Conservation (phyloP, 805 yeast species). For the Pichia eremophila region DNA sequence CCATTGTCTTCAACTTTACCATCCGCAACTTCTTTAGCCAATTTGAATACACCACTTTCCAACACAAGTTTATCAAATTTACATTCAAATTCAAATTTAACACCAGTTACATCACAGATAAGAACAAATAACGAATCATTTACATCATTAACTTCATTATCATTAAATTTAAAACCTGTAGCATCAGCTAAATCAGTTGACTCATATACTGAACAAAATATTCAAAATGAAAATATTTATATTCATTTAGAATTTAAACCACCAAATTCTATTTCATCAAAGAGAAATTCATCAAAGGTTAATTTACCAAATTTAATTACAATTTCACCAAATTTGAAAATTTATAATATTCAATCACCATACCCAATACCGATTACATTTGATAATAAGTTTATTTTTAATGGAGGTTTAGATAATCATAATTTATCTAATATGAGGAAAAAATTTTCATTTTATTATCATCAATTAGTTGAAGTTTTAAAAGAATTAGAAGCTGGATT, state of each 20-base stretch:
- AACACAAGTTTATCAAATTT: background rate
- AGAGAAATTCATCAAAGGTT: conserved; percentile 2
- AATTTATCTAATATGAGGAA: conserved; percentile 2
- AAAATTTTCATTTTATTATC: conserved; percentile 9
- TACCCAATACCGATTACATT: conserved; percentile 16
- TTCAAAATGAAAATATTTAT: conserved; percentile 3
- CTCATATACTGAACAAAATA: background rate
- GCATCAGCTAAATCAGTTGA: background rate
- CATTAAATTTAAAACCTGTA: background rate
- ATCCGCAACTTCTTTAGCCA: background rate
- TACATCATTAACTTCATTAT: background rate
- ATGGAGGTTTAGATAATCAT: conserved; percentile 2
- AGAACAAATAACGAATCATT: background rate
- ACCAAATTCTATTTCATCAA: background rate
- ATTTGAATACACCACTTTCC: background rate
- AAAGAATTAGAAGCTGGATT: conserved; percentile 10
- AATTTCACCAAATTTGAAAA: conserved; percentile 10
- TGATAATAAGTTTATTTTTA: conserved; percentile 10
- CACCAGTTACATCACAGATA: background rate
- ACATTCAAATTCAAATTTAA: background rate
- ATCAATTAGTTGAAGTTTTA: conserved; percentile 4
- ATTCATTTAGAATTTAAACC: conserved; percentile 6
- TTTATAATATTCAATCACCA: conserved; percentile 13
- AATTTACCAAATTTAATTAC: conserved; percentile 8
- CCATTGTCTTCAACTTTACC: background rate